Conservation (phyloP, 495 filamentous ascomycete species). For the Penicillium bovifimosum region DNA sequence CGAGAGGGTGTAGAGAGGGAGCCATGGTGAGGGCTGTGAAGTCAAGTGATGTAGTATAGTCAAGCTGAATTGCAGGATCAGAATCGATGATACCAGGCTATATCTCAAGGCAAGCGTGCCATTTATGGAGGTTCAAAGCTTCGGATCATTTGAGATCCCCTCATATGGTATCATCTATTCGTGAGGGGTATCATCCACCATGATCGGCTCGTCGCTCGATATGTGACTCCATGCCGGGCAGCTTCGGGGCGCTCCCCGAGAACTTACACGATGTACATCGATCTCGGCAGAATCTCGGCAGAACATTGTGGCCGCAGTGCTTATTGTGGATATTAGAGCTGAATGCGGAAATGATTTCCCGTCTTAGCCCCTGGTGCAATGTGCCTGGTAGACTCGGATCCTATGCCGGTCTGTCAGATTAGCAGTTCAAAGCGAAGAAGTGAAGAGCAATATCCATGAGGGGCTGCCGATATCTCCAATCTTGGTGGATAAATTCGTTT, state of each 20-base stretch:
- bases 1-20: slow-evolving; percentile 50
- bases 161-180: neutral
- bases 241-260: no score
- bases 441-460: no score
- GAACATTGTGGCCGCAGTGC: no score
- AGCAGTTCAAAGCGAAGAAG: no score
- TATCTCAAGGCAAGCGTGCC: neutral
- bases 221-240: no score
- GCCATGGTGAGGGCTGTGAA: slow-evolving; percentile 14
- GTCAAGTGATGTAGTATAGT: neutral
- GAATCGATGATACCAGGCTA: no score
- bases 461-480: no score
- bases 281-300: no score
- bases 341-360: slow-evolving; percentile 3
- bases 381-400: neutral
- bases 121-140: neutral
- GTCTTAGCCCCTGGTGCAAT: no score
- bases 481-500: no score
- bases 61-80: neutral
- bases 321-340: neutral
- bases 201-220: no score
- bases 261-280: no score
- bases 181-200: neutral
- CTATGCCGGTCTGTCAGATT: neutral
- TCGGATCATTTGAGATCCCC: neutral